Conservation (phyloP, 2,329 filamentous ascomycete species). For the Phaeoacremonium minimum region DNA sequence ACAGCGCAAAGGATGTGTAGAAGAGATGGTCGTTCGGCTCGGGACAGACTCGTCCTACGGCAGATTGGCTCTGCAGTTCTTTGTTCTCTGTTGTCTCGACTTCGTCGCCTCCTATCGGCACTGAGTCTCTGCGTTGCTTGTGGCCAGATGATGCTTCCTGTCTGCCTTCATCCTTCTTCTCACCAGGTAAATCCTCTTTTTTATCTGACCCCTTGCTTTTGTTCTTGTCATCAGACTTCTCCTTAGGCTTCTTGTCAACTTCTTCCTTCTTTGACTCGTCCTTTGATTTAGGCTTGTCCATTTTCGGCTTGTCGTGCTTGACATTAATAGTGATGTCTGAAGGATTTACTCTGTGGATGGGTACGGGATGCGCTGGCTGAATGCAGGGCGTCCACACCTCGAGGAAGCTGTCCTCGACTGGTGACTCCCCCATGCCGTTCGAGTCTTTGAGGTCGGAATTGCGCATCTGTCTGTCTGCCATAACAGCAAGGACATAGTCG, state of each 20-base stretch:
- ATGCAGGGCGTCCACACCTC: conserved; percentile 40
- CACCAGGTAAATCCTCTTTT: neutral
- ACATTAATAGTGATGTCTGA: too few species aligned
- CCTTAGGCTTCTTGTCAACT: conserved; percentile 1
- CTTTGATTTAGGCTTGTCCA: neutral
- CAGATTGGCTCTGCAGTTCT: neutral
- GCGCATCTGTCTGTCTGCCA: conserved; percentile 44
- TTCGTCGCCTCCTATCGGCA: too few species aligned
- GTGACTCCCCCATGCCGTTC: conserved; percentile 33
- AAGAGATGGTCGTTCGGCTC: conserved; percentile 44
- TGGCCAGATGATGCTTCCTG: too few species aligned
- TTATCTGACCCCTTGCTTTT: neutral
- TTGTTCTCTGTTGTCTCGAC: neutral
- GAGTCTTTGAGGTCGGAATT: conserved; percentile 34
- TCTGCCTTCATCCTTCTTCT: neutral
- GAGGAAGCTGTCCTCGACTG: conserved; percentile 27
- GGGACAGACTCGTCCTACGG: conserved; percentile 27
- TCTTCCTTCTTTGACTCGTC: neutral
- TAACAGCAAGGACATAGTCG: conserved; percentile 34
- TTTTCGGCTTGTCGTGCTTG: conserved; percentile 1
- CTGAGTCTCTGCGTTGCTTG: too few species aligned
- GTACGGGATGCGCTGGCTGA: conserved; percentile 7
- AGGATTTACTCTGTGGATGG: too few species aligned
- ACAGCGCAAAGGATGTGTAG: conserved; percentile 44
- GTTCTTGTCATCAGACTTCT: conserved; percentile 1